A percentile compares a stretch with the other conserved stretches of the same genome.
Evolutionary conservation across 2,329 filamentous ascomycete genomes (phyloP).

Genomic region (Ophiobolus disseminans): DNA sequence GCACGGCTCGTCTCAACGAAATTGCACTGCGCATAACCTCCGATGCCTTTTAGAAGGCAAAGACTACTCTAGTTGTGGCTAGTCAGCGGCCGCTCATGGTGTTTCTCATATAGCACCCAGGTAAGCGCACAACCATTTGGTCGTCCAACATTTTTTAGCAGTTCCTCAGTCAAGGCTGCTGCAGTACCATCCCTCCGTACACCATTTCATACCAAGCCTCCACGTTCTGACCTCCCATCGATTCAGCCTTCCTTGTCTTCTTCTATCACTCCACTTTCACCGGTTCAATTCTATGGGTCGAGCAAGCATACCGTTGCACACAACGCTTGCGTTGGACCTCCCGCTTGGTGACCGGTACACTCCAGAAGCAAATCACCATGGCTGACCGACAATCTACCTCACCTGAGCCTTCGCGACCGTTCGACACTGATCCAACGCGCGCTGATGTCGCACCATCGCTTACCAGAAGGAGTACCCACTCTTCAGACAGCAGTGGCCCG

Average conservation of each 20-base stretch:
- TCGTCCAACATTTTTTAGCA: too few relatives aligned
- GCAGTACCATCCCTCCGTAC: neutral
- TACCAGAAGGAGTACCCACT: conserved; percentile 20
- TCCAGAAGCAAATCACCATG: conserved; percentile 4
- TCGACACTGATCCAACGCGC: neutral
- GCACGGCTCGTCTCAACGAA: conserved; percentile 17
- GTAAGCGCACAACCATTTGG: too few relatives aligned
- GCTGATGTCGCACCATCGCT: neutral
- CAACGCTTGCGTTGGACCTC: conserved; percentile 7
- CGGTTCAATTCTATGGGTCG: conserved; percentile 15
- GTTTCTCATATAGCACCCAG: too few relatives aligned
- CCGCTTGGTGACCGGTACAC: conserved; percentile 4
- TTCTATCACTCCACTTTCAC: conserved; percentile 1
- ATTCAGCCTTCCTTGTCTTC: neutral
- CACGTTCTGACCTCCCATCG: neutral
- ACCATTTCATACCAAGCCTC: neutral
- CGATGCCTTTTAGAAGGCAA: neutral
- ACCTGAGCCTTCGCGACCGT: neutral
- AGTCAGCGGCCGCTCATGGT: neutral
- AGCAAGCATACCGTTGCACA: conserved; percentile 1
- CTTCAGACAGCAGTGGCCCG: conserved; percentile 23
- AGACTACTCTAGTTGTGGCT: neutral
- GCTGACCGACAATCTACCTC: conserved; percentile 2
- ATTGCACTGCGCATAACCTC: neutral
- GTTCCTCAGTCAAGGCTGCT: too few relatives aligned